These are phyloP conservation scores for Salvia splendens DNA, from an alignment of 257 asterid species.

Conservation along the genomic window DNA sequence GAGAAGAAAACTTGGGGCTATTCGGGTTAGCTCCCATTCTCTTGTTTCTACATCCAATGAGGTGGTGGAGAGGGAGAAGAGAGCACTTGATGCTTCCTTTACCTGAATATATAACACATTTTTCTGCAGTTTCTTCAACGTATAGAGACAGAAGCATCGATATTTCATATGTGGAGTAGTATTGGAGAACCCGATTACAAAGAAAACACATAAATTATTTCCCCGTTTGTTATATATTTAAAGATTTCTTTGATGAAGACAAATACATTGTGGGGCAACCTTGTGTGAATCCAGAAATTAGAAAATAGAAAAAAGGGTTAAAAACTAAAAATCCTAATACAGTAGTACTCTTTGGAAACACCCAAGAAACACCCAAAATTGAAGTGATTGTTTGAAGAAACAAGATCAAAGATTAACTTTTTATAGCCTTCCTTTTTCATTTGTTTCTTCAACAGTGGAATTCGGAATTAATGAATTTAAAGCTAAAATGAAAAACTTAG, in stretches of 20 bases:
- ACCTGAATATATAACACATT: constrained; percentile 10
- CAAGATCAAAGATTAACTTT: not conserved
- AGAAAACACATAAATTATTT: not conserved
- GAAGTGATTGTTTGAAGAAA: not conserved
- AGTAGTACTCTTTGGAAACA: no score
- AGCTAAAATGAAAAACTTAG: not conserved
- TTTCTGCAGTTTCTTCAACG: constrained; percentile 11
- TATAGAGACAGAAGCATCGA: constrained; percentile 33
- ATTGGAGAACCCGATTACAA: constrained; percentile 40
- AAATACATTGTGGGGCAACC: constrained; percentile 10
- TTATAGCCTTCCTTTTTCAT: not conserved
- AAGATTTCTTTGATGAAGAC: constrained; percentile 2
- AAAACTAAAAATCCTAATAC: not conserved
- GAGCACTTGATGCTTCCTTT: constrained; percentile 29
- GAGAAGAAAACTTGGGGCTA: constrained; percentile 41
- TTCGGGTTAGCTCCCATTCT: constrained; percentile 42
- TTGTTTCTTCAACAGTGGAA: not conserved
- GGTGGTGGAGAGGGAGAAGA: constrained; percentile 26
- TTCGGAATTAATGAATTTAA: constrained; percentile 3
- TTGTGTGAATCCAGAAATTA: constrained; percentile 22
- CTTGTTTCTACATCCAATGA: no score
- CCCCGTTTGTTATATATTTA: constrained; percentile 1
- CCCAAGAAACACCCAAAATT: not conserved
- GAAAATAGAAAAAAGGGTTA: constrained; percentile 11
- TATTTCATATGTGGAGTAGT: constrained; percentile 29